Percentiles rank a stretch among this genome's conserved stretches.
Conservation (phyloP, 805 yeast genomes). For the Teunomyces stri region DNA sequence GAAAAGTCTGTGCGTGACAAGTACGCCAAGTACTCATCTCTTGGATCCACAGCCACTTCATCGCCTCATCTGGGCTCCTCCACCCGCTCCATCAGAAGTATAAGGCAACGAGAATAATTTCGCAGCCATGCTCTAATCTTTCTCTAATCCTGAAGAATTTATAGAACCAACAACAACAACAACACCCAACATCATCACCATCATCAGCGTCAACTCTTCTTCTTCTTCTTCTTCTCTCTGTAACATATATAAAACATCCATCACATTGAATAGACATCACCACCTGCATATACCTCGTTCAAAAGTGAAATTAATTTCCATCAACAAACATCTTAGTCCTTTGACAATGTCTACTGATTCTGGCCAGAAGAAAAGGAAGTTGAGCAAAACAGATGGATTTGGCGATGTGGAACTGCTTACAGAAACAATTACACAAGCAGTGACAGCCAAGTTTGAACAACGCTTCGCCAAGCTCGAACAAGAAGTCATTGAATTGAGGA, state of each 20-base stretch:
- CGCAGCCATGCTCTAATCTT: not conserved
- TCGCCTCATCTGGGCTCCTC: not conserved
- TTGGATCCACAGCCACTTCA: not conserved
- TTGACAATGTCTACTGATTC: conserved; percentile 1
- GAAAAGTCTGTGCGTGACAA: conserved; percentile 20
- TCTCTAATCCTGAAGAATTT: too few relatives aligned
- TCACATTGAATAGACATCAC: not conserved
- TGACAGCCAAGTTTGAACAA: conserved; percentile 10
- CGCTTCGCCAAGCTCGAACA: conserved; percentile 18
- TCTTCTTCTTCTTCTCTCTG: too few relatives aligned
- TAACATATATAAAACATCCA: too few relatives aligned
- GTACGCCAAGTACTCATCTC: conserved; percentile 20
- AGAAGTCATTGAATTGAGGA: conserved; percentile 17
- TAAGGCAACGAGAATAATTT: not conserved
- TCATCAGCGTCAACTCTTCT: too few relatives aligned
- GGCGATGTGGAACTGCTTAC: not conserved
- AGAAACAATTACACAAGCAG: conserved; percentile 1
- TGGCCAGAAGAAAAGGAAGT: not conserved
- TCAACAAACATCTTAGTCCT: too few relatives aligned
- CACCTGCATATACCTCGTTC: too few relatives aligned
- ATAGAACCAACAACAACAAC: too few relatives aligned
- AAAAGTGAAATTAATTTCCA: too few relatives aligned
- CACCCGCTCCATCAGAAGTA: conserved; percentile 1
- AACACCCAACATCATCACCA: too few relatives aligned
- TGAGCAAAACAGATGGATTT: not conserved